phyloP scores from a whole-genome alignment of 768 basidiomycete species.

The Porphyrellus cyaneotinctus region DNA sequence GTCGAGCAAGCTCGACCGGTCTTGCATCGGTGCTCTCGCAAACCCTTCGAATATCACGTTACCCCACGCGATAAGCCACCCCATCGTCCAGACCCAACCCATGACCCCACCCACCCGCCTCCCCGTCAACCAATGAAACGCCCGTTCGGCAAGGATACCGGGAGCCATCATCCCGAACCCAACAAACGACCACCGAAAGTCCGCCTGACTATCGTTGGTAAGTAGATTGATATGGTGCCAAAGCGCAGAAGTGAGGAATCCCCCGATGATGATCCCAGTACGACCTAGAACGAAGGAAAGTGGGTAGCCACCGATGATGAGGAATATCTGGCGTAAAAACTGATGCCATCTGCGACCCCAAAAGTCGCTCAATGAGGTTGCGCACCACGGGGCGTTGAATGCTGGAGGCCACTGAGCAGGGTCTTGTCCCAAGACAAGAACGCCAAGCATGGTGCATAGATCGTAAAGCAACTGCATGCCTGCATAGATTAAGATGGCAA shows the following conservation, averaged over 20 bases:
- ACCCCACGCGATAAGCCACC: not conserved
- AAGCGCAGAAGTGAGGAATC: not conserved
- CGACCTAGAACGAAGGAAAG: not conserved
- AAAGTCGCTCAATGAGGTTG: not conserved
- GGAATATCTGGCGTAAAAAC: not conserved
- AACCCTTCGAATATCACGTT: not conserved
- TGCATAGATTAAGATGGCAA: not conserved
- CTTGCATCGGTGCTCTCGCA: not conserved
- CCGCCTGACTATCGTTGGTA: not conserved
- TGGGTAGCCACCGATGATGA: not conserved
- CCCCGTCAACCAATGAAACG: not conserved
- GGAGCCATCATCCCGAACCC: constrained; percentile 6
- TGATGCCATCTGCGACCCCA: constrained; percentile 6
- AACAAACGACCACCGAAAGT: not conserved
- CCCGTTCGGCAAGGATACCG: not conserved
- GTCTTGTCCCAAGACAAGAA: not conserved
- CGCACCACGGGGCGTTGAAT: constrained; percentile 1
- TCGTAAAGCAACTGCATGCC: not conserved
- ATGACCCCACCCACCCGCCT: not conserved
- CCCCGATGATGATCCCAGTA: not conserved
- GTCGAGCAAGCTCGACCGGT: constrained; percentile 1
- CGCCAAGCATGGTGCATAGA: not conserved
- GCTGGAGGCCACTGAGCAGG: constrained; percentile 1
- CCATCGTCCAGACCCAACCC: constrained; percentile 3
- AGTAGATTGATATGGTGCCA: not conserved